Base-by-base conservation (phyloP, 441 rosid species). In the Erysimum cheiri region DNA sequence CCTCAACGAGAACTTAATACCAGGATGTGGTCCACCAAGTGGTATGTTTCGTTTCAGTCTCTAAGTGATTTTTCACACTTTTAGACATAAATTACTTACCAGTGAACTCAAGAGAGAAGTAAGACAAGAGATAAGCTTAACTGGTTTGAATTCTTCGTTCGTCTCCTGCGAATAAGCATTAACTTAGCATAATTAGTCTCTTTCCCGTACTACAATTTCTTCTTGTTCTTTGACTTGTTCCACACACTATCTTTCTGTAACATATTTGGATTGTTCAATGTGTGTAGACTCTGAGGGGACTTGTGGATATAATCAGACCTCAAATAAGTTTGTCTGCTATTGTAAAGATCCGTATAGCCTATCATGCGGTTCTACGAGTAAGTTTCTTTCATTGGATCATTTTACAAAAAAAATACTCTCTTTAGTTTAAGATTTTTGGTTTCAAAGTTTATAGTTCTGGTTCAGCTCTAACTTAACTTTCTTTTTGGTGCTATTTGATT, bases 271-370 rank as follows among this genome's bases (percentile, higher is more conserved):
- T 13, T 54, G 83, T 59, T 50, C 9, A 3, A 1, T 4, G 5
- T 87, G 82, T 12, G 0, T 22, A 33, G 0, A 3, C 6, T 73
- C 81, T 3, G 70, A 60, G 0, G 89, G 88, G 2, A n/a, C 8
- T 36, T 84, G 87, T 46, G 93, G 90, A 43, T 59, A 37, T 28
- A 47, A 76, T 53, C 12, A 28, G 3, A 28, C 22, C 3, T 46
- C 77, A 4, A 4, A 17, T 60, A 15, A 8, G 29, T 82, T 83
- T 60, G 7, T 47, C 31, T 87, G 89, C 41, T 78, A 73, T 41
- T 83, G 86, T 66, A 5, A 58, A 36, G 47, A 58, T 10, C n/a
- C n/a, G n/a, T n/a, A n/a, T n/a, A n/a, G n/a, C n/a, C n/a, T n/a
- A n/a, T n/a, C n/a, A n/a, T n/a, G n/a, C n/a, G n/a, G n/a, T n/a